A percentile compares a stretch with the other conserved stretches of the same genome.
Evolutionary conservation across 768 basidiomycete genomes (phyloP).

Genomic region (Lentinula boryana): DNA sequence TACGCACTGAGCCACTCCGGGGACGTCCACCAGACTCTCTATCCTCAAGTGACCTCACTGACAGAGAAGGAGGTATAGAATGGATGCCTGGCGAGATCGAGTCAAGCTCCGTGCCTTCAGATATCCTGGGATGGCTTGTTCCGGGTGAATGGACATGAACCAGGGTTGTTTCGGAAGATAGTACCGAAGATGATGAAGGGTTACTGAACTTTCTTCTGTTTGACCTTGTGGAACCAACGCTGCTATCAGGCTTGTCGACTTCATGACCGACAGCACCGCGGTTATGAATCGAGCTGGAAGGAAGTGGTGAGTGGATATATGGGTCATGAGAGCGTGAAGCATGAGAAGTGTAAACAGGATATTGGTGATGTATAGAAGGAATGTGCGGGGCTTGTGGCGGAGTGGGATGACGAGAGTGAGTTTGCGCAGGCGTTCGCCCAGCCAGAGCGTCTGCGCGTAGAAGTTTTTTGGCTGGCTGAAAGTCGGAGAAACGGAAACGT

Average conservation of each 20-base stretch:
- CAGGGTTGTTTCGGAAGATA: not conserved
- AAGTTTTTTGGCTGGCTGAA: slow-evolving; percentile 57
- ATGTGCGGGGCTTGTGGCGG: not conserved
- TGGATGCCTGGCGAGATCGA: not conserved
- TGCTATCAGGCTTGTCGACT: not conserved
- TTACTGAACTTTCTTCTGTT: not conserved
- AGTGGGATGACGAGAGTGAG: not conserved
- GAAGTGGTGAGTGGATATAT: not conserved
- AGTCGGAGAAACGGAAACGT: slow-evolving; percentile 22
- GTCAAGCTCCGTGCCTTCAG: not conserved
- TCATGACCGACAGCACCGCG: not conserved
- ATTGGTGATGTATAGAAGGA: not conserved
- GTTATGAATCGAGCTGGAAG: not conserved
- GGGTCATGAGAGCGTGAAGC: not conserved
- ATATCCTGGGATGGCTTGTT: not conserved
- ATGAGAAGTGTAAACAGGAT: not conserved
- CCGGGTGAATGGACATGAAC: not conserved
- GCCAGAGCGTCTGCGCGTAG: slow-evolving; percentile 72
- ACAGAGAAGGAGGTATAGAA: not conserved
- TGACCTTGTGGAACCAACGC: not conserved
- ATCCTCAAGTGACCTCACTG: not conserved
- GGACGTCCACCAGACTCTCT: not conserved
- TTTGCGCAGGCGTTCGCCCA: slow-evolving; percentile 68
- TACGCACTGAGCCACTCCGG: not conserved
- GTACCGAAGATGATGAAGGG: not conserved